Conservation (phyloP, 2,329 filamentous ascomycete species). For the Chalaropsis ovoidea region DNA sequence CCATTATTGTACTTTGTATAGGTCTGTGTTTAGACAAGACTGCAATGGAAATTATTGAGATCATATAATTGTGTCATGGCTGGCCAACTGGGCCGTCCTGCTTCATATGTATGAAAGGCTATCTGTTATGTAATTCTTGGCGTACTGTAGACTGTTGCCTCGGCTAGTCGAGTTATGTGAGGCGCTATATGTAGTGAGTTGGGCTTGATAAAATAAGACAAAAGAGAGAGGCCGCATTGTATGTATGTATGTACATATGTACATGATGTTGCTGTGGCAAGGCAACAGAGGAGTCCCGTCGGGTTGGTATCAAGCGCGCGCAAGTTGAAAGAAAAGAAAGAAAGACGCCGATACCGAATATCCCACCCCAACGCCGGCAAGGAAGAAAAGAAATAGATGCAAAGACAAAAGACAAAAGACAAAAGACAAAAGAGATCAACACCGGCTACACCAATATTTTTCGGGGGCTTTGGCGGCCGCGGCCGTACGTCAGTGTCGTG, state of each 20-base stretch:
- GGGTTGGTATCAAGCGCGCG: too few relatives aligned
- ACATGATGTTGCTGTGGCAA: not conserved
- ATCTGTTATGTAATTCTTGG: not conserved
- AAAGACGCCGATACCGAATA: conserved; percentile 8
- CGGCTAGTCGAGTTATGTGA: not conserved
- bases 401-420: conserved; percentile 19
- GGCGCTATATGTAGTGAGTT: too few relatives aligned
- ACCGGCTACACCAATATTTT: not conserved
- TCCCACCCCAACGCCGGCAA: conserved; percentile 11
- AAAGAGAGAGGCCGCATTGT: too few relatives aligned
- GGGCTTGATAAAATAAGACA: too few relatives aligned
- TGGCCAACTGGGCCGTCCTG: not conserved
- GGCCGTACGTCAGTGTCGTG: not conserved
- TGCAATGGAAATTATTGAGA: not conserved
- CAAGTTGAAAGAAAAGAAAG: conserved; percentile 1
- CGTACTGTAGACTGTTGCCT: not conserved
- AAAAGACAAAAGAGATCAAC: not conserved
- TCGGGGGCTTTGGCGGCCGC: not conserved
- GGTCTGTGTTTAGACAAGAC: not conserved
- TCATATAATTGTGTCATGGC: not conserved
- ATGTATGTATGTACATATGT: too few relatives aligned
- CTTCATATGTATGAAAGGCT: not conserved
- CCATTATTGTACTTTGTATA: conserved; percentile 28
- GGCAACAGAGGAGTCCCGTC: not conserved
- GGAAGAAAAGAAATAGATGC: not conserved